phyloP scores from a whole-genome alignment of 2,329 filamentous ascomycete genomes.

The Fusarium buxicola region DNA sequence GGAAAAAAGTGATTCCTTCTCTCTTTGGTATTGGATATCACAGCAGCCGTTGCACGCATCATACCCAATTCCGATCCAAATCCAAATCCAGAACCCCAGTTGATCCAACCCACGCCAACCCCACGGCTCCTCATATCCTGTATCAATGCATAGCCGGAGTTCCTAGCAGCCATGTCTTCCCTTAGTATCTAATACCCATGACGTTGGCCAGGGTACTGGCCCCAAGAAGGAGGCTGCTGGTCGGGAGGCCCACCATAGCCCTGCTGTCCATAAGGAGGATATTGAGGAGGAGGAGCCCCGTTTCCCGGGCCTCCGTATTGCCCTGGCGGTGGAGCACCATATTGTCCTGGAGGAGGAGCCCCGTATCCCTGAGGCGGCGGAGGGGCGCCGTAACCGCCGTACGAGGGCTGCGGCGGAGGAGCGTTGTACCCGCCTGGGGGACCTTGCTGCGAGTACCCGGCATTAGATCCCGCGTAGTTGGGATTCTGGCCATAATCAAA shows the following conservation, averaged over 20 bases:
- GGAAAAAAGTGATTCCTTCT: conserved; percentile 1
- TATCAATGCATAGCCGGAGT: not conserved
- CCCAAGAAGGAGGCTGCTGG: conserved; percentile 48
- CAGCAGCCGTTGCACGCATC: conserved; percentile 26
- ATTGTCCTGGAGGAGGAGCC: conserved; percentile 47
- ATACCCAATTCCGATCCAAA: conserved; percentile 12
- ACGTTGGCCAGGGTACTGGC: conserved; percentile 54
- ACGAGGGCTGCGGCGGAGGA: conserved; percentile 50
- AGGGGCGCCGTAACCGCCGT: conserved; percentile 50
- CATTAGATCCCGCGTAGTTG: conserved; percentile 44
- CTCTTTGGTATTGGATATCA: conserved; percentile 37
- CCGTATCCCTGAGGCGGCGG: conserved; percentile 47
- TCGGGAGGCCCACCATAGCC: conserved; percentile 39
- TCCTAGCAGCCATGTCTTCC: not conserved
- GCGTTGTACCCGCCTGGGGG: conserved; percentile 38
- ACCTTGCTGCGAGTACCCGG: conserved; percentile 42
- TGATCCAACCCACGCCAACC: not conserved
- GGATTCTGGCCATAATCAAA: conserved; percentile 58
- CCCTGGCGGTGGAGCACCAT: conserved; percentile 45
- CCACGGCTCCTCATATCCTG: not conserved
- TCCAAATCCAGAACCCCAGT: conserved; percentile 6
- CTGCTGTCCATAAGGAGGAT: conserved; percentile 35
- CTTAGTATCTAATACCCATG: conserved; percentile 47
- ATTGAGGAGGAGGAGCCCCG: conserved; percentile 32
- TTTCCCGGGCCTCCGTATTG: conserved; percentile 47